Conservation (phyloP, 306 rosid species). For the Pyrus pyrifolia region DNA sequence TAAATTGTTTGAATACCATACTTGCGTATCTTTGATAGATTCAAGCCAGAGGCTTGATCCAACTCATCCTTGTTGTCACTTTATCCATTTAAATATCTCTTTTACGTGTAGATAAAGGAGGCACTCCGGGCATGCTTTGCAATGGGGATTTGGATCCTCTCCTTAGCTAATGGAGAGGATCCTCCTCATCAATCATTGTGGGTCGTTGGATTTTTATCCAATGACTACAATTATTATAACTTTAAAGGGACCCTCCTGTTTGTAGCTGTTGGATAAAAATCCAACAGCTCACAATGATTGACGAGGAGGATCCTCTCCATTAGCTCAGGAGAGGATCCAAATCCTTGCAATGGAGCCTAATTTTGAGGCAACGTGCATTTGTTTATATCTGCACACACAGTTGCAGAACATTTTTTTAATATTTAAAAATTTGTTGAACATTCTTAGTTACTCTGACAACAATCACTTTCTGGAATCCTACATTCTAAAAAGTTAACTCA, state of each 20-base stretch:
- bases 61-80: conserved; percentile 3
- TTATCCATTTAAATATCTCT: conserved; percentile 15
- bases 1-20: neutral
- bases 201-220: too few species aligned
- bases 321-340: too few species aligned
- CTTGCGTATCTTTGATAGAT: neutral
- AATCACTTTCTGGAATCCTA: neutral
- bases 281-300: too few species aligned
- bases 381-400: too few species aligned
- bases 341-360: conserved; percentile 26
- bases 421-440: neutral
- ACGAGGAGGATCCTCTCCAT: too few species aligned
- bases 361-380: conserved; percentile 55
- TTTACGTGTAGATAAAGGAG: conserved; percentile 61
- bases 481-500: neutral
- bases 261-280: too few species aligned
- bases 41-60: conserved; percentile 12
- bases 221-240: too few species aligned
- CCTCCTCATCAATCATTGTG: too few species aligned
- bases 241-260: too few species aligned
- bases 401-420: neutral
- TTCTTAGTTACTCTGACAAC: neutral
- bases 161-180: too few species aligned
- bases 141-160: conserved; percentile 13
- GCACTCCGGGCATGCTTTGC: conserved; percentile 97